Evolutionary conservation across 2,329 filamentous ascomycete genomes (phyloP), one percentile per base, ranked within the genome.

Genomic region (Claviceps sp.): DNA sequence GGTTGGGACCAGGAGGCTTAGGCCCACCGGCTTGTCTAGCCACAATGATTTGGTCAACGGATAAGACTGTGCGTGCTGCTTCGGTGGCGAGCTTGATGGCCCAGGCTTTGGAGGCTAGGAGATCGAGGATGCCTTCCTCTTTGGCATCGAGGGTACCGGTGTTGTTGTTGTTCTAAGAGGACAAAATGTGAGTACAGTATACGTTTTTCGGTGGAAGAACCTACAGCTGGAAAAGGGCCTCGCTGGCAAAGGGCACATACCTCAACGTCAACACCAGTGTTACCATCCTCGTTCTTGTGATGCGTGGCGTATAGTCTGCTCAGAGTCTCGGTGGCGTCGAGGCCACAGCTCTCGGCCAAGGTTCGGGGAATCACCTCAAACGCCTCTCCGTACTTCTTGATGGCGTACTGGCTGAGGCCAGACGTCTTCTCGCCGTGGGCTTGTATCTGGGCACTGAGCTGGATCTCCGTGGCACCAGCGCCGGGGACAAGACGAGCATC

Each of bases 31-130:
- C 93, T 73, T 97, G 93, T 72, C 91, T 83, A 57, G 94, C 90
- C 53, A 98, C 93, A 66, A 98, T 98, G 65, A 98, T 98, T 73
- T 98, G 94, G 70, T 98, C 93, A 41, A 98, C 93, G 47, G 89
- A 95, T 58, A 98, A 75, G 34, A 98, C 86, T 47, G 93, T 98
- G 62, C 93, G 81, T 50, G 89, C 91, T 42, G 93, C 85, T 71
- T 98, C 93, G 24, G 91, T 96, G 40, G 93, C 94, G 58, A 98
- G 77, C 73, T 93, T 93, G 70, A 98, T 95, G 47, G 93, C 93
- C 91, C 90, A 97, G 65, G 83, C 84, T 79, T 98, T 98, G 58
- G 86, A 83, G 55, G 90, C 82, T 72, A 97, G 78, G 44, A 98
- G 77, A 66, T 98, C 94, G 52, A 98, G 76, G 59, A 98, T 96